Conservation (phyloP, 108 stramenopile species). For the Nitzschia palea region DNA sequence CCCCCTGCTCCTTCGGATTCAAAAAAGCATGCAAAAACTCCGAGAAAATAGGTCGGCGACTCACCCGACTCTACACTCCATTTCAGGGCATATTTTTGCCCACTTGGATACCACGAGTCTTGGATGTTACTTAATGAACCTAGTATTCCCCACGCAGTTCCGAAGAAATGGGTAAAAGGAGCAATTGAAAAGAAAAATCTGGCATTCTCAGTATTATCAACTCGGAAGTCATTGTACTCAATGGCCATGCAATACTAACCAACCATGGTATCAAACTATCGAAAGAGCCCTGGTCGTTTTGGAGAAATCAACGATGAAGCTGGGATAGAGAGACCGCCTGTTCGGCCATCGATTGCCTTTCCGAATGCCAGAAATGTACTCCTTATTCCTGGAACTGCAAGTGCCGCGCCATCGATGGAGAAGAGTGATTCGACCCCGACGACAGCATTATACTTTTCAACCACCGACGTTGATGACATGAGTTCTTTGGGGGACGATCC, state of each 20-base stretch:
- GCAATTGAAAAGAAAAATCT: too few relatives aligned
- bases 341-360: neutral
- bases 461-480: neutral
- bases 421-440: neutral
- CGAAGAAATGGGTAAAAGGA: too few relatives aligned
- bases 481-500: slow-evolving; percentile 5
- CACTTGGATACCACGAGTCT: too few relatives aligned
- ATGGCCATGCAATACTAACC: neutral
- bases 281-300: slow-evolving; percentile 8
- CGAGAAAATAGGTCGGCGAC: too few relatives aligned
- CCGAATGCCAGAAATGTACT: neutral
- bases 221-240: too few relatives aligned
- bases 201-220: too few relatives aligned
- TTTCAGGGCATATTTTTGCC: too few relatives aligned
- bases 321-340: neutral
- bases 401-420: neutral
- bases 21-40: too few relatives aligned
- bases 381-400: neutral
- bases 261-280: slow-evolving; percentile 11
- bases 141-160: too few relatives aligned
- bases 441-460: neutral
- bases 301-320: neutral
- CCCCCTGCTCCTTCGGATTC: too few relatives aligned
- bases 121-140: too few relatives aligned
- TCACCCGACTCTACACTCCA: too few relatives aligned